Evolutionary conservation across 2,329 filamentous ascomycete genomes (phyloP), one percentile per base, ranked within the genome.

Genomic region (Grosmannia serpens): DNA sequence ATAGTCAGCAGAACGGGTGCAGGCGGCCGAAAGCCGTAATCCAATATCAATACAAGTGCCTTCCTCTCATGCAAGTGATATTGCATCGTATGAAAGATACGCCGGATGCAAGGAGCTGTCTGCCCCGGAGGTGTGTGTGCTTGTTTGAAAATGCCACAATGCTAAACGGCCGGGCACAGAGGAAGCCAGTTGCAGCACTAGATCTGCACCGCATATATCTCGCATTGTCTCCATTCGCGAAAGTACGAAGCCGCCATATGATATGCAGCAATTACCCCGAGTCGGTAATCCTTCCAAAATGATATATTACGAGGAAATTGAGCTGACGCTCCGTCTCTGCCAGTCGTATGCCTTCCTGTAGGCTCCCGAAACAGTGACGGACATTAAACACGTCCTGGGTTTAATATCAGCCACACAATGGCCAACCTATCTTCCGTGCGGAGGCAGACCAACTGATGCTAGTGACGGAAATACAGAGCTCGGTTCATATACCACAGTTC

Each of bases 181-280:
- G 26, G 27, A 33, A 38, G 6, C 26, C 20, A 46, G 44, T 56
- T 46, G 53, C 54, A 24, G 54, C 44, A 49, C 54, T 56, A 55
- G 44, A 56, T 49, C 44, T 49, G 44, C 54, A 33, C n/a, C 54
- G 54, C 41, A 56, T 26, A 44, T 49, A 56, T 56, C 54, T 56
- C 44, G 54, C 54, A 56, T 56, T 17, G 44, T 46, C 53, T n/a
- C 13, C 24, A 41, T 38, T 53, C 11, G 13, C 52, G 20, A 38
- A 46, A 55, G 20, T 17, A 29, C 31, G 51, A 38, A 53, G 51
- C 22, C 31, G 38, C 22, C 44, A 33, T 44, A 41, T 54, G 31
- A 54, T 41, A 24, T 54, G n/a, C 33, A 24, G 35, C 31, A 51
- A 26, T 50, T 50, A 26, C 17, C 47, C 47, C 24, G n/a, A 50